Evolutionary conservation across 495 filamentous ascomycete species (phyloP), one percentile per base, ranked within the genome.

Genomic region (Daldinia caldariorum): DNA sequence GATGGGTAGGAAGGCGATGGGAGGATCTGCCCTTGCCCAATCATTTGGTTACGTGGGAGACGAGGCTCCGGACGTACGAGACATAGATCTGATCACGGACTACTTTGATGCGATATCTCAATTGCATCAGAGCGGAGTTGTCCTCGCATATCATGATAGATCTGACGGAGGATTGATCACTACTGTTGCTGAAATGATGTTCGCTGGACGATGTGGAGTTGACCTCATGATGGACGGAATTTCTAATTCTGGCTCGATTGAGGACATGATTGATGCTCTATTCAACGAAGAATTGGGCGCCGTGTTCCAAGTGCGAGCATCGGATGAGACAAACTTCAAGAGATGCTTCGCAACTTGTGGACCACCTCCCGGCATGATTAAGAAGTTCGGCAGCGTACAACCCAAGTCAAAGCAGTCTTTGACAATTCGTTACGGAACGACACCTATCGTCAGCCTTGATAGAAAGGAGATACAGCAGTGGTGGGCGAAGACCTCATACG

Each of bases 271-370:
- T 3, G 87, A 91, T 58, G 86, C 90, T 0, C 85, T 99, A 6
- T 98, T 99, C 85, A 97, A 92, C 74, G 96, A 98, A 77, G 95
- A 98, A 78, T 87, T 99, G n/a, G 94, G 94, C 62, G 95, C 94
- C 16, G 91, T 99, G 35, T 98, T 98, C 86, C 94, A 99, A 75
- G 90, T 98, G 38, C 89, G 91, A 49, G 91, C 90, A 78, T 86
- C 88, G 20, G 89, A 97, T 69, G 91, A 97, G 74, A 90, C 84
- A 41, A 86, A 91, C 47, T 97, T 99, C 85, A 89, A 90, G 63
- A 85, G 90, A 51, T 94, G 92, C 81, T 98, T 99, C 78, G 93
- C 94, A 54, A 97, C 92, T 37, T 95, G 92, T 75, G 94, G 94
- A 6, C 92, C 95, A 39, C 93, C 94, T 53, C 84, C 87, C 10